Percentiles rank a stretch among this genome's conserved stretches.
Conservation (phyloP, 495 filamentous ascomycete genomes). For the Pyronema omphalodes region DNA sequence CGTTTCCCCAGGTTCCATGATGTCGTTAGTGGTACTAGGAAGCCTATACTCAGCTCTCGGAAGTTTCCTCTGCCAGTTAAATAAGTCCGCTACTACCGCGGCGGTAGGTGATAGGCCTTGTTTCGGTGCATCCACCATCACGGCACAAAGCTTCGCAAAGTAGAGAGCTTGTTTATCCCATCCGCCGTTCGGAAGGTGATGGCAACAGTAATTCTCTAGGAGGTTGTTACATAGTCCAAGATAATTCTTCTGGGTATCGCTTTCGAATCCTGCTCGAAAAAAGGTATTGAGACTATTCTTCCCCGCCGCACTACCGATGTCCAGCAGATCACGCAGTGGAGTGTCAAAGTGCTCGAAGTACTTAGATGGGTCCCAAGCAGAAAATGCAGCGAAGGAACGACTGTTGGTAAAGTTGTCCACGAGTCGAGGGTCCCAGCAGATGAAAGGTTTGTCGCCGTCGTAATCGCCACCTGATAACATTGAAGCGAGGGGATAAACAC, state of each 20-base stretch:
- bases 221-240: conserved; percentile 59
- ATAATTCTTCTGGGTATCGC: conserved; percentile 35
- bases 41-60: conserved; percentile 26
- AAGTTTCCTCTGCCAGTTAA: conserved; percentile 3
- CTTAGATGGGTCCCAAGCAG: conserved; percentile 31
- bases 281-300: conserved; percentile 34
- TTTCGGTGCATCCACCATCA: conserved; percentile 68
- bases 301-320: conserved; percentile 7
- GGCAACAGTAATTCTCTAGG: conserved; percentile 54
- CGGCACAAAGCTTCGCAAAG: conserved; percentile 51
- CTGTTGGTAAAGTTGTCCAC: conserved; percentile 61
- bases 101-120: conserved; percentile 35
- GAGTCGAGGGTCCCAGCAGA: conserved; percentile 71
- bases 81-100: conserved; percentile 34
- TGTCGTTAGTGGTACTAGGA: conserved; percentile 29
- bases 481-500: conserved; percentile 49
- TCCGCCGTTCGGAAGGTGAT: conserved; percentile 32
- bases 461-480: conserved; percentile 89
- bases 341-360: conserved; percentile 27
- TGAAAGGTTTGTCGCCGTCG: conserved; percentile 74
- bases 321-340: background rate
- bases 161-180: conserved; percentile 34
- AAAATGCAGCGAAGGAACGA: conserved; percentile 32
- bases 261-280: conserved; percentile 11
- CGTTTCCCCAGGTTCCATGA: conserved; percentile 24